Evolutionary conservation across 169 alveolate genomes (phyloP).

Genomic region (Eimeria brunetti): DNA sequence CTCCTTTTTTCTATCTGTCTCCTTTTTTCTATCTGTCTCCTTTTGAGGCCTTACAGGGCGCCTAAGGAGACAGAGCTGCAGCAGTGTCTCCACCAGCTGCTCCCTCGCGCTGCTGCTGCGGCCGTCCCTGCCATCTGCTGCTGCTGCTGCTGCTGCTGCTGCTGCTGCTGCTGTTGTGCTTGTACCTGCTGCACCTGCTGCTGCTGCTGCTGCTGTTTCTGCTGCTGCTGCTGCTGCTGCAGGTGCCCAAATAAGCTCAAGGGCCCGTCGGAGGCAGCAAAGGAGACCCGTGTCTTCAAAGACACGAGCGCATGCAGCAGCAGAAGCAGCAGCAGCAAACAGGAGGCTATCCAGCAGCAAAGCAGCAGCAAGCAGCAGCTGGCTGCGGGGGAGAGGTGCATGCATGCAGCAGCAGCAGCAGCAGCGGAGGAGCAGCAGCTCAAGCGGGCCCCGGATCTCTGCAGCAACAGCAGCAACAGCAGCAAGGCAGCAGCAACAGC

Average conservation of each 20-base stretch:
- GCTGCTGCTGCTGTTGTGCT: no score
- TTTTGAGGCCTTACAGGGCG: not conserved
- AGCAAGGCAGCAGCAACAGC: not conserved
- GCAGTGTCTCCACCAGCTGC: not conserved
- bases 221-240: not conserved
- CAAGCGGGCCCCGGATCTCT: not conserved
- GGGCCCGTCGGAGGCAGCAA: not conserved
- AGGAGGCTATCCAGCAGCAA: conserved; percentile 17
- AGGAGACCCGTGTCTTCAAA: not conserved
- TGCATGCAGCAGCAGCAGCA: not conserved
- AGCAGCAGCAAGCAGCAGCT: not conserved
- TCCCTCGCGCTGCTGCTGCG: not conserved
- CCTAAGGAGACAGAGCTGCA: not conserved
- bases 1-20: not conserved
- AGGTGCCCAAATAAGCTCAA: not conserved
- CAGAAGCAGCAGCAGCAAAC: not conserved
- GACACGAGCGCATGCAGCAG: conserved; percentile 24
- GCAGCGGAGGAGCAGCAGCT: not conserved
- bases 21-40: not conserved
- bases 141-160: not conserved
- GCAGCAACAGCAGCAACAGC: conserved; percentile 27
- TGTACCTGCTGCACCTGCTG: no score
- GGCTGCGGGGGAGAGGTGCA: not conserved
- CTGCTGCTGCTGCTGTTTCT: no score
- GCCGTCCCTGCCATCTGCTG: not conserved